phyloP scores from a whole-genome alignment of 2,329 filamentous ascomycete species.

The Magnaporthales sp. region DNA sequence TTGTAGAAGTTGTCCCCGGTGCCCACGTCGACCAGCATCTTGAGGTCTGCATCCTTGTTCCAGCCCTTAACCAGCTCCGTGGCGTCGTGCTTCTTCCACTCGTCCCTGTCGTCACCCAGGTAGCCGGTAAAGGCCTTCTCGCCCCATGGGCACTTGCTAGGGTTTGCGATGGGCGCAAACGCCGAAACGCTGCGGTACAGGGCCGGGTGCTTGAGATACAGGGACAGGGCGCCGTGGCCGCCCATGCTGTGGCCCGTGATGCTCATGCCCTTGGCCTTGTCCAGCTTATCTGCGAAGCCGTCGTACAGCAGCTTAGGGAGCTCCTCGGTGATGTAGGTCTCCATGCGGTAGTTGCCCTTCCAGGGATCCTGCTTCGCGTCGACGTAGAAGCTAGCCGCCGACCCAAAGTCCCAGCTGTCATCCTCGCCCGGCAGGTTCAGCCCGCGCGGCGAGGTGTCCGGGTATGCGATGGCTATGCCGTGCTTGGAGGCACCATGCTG shows the following conservation, averaged over 20 bases:
- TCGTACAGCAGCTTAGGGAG: slow-evolving; percentile 70
- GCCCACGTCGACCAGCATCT: slow-evolving; percentile 83
- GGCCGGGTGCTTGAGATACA: slow-evolving; percentile 87
- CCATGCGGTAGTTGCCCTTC: slow-evolving; percentile 80
- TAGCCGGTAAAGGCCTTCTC: slow-evolving; percentile 93
- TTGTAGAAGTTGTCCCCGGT: slow-evolving; percentile 97
- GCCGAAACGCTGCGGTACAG: slow-evolving; percentile 84
- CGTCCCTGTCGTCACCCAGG: slow-evolving; percentile 65
- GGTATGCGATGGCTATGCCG: slow-evolving; percentile 88
- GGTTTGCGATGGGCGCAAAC: slow-evolving; percentile 86
- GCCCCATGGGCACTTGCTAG: slow-evolving; percentile 80
- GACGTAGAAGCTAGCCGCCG: slow-evolving; percentile 89
- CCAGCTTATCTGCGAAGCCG: slow-evolving; percentile 60
- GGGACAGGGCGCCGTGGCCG: slow-evolving; percentile 85
- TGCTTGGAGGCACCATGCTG: slow-evolving; percentile 71
- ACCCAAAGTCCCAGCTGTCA: slow-evolving; percentile 85
- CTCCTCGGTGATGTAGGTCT: slow-evolving; percentile 83
- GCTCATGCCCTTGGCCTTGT: slow-evolving; percentile 55
- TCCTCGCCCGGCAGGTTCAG: slow-evolving; percentile 75
- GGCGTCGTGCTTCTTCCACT: slow-evolving; percentile 86
- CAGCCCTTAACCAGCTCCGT: slow-evolving; percentile 78
- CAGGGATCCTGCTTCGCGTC: slow-evolving; percentile 74
- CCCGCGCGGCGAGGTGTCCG: slow-evolving; percentile 88
- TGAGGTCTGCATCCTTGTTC: slow-evolving; percentile 51
- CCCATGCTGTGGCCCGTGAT: slow-evolving; percentile 97